Evolutionary conservation across 1,139 yeast species (phyloP).

Genomic region (Geotrichum histeridarum): DNA sequence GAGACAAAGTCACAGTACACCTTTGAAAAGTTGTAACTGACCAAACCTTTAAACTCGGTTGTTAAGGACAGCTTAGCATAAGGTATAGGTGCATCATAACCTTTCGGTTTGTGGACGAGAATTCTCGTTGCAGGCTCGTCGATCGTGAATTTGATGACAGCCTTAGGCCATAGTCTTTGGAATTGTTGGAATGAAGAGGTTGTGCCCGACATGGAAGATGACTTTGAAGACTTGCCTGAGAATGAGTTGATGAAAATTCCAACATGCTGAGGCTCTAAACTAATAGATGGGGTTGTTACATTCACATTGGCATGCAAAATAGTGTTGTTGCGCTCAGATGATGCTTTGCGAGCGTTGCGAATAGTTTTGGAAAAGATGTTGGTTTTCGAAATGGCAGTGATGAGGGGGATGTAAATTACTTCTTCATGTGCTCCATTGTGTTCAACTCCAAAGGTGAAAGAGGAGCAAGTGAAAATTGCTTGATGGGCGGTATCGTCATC

Average conservation of each 20-base stretch:
- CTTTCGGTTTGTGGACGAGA: constrained; percentile 24
- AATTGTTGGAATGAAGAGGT: constrained; percentile 19
- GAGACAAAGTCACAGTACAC: constrained; percentile 34
- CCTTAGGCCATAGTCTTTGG: constrained; percentile 35
- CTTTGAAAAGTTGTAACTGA: constrained; percentile 31
- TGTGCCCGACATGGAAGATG: background rate
- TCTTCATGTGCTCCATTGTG: constrained; percentile 35
- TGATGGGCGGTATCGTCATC: constrained; percentile 40
- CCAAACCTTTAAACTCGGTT: constrained; percentile 26
- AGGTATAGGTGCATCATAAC: constrained; percentile 6
- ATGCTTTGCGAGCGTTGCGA: constrained; percentile 26
- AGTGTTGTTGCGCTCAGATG: constrained; percentile 28
- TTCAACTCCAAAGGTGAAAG: constrained; percentile 36
- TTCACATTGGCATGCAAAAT: constrained; percentile 34
- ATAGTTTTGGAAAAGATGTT: constrained; percentile 38
- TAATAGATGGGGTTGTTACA: constrained; percentile 39
- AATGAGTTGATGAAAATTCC: constrained; percentile 30
- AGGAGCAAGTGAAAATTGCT: constrained; percentile 38
- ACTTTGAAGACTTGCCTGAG: background rate
- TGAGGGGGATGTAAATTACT: constrained; percentile 39
- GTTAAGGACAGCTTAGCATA: constrained; percentile 9
- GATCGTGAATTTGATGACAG: constrained; percentile 35
- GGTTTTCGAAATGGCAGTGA: constrained; percentile 37
- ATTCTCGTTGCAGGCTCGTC: constrained; percentile 40
- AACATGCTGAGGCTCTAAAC: constrained; percentile 36